Percentiles rank a stretch among this genome's conserved stretches.
These are phyloP conservation scores for Colletotrichum sidae DNA, from an alignment of 2,329 filamentous ascomycete genomes.

Conservation along the genomic window DNA sequence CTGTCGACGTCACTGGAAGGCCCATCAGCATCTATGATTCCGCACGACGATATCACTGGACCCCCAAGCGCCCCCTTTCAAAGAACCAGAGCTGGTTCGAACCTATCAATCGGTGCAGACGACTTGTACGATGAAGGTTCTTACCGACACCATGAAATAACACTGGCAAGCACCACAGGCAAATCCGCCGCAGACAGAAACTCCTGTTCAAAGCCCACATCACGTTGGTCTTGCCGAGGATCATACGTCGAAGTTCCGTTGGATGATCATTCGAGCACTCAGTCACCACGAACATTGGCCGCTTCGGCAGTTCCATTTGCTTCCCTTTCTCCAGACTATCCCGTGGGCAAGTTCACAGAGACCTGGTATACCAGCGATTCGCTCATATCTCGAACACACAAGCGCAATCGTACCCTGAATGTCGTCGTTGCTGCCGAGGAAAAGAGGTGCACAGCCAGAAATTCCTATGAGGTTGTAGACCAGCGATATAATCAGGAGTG, in stretches of 20 bases:
- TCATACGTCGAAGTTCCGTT: slow-evolving; percentile 64
- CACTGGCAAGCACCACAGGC: slow-evolving; percentile 55
- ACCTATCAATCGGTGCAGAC: slow-evolving; percentile 64
- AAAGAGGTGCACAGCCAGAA: slow-evolving; percentile 44
- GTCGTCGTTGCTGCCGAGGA: slow-evolving; percentile 46
- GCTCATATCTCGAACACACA: slow-evolving; percentile 64
- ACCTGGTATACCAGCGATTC: slow-evolving; percentile 67
- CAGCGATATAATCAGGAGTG: slow-evolving; percentile 58
- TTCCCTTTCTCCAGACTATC: slow-evolving; percentile 47
- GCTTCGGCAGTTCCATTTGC: slow-evolving; percentile 25
- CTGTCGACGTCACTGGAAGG: slow-evolving; percentile 59
- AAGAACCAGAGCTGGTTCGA: slow-evolving; percentile 77
- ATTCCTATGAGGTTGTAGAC: slow-evolving; percentile 59
- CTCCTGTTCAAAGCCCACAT: slow-evolving; percentile 56
- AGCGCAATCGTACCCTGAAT: slow-evolving; percentile 59
- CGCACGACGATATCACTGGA: slow-evolving; percentile 58
- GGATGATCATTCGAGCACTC: not conserved
- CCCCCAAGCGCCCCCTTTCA: slow-evolving; percentile 79
- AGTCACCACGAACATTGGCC: slow-evolving; percentile 23
- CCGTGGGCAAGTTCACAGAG: slow-evolving; percentile 61
- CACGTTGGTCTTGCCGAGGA: slow-evolving; percentile 52
- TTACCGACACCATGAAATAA: slow-evolving; percentile 66
- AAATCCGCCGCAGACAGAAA: slow-evolving; percentile 57
- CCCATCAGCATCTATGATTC: slow-evolving; percentile 55
- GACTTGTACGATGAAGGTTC: slow-evolving; percentile 68